phyloP scores from a whole-genome alignment of 441 rosid genomes.

The Lepidium campestre region DNA sequence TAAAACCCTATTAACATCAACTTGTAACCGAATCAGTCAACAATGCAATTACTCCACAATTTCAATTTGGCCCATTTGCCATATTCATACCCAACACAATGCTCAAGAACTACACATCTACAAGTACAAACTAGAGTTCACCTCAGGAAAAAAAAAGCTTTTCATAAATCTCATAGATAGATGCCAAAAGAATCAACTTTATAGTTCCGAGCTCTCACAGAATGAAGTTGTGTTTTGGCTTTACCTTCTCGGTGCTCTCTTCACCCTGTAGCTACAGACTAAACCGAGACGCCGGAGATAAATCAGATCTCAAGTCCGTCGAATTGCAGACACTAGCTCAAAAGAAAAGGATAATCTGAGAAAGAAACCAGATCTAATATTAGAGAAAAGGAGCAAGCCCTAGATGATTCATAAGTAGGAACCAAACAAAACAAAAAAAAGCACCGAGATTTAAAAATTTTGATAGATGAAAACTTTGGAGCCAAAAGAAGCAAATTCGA shows the following conservation, averaged over 20 bases:
- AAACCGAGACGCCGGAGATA: neutral
- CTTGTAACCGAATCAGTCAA: slow-evolving; percentile 6
- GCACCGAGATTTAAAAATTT: slow-evolving; percentile 1
- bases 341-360: slow-evolving; percentile 11
- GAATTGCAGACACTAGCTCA: slow-evolving; percentile 4
- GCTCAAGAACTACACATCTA: slow-evolving; percentile 5
- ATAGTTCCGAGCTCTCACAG: neutral
- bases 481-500: slow-evolving; percentile 27
- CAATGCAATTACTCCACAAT: neutral
- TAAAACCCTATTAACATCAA: slow-evolving; percentile 24
- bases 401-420: neutral
- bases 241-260: slow-evolving; percentile 15
- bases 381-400: slow-evolving; percentile 12
- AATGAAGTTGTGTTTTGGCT: too few relatives aligned
- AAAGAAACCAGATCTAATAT: slow-evolving; percentile 17
- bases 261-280: neutral
- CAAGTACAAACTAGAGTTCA: neutral
- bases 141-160: neutral
- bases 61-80: neutral
- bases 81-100: neutral
- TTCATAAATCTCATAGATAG: neutral
- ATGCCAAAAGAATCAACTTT: neutral
- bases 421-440: neutral
- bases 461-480: slow-evolving; percentile 5
- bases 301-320: slow-evolving; percentile 7